Evolutionary conservation across 805 yeast genomes (phyloP), one percentile per base, ranked within the genome.

Genomic region (Yarrowia alimentaria): DNA sequence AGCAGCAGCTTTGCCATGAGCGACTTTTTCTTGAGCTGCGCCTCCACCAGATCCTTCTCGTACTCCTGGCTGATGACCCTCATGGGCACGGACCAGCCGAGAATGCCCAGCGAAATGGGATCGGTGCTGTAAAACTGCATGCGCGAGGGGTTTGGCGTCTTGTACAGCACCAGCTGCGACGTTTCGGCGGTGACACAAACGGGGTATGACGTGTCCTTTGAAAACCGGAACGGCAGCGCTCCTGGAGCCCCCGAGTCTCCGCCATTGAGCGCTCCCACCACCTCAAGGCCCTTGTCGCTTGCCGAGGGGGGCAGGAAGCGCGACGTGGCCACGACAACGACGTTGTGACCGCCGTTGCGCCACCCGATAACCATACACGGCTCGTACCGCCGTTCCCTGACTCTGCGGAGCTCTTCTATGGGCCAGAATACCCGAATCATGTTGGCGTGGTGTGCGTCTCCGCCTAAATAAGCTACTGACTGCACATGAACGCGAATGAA

Each of bases 81-180:
- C 60, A 40, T 66, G 8, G 50, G 50, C 8, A 43, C 50, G n/a
- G 50, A 43, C 50, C 50, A 43, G 37, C 50, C 72, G 2, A 69
- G 66, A 11, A 75, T 62, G 12, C 81, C 83, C 8, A 89, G 72
- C 3, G 79, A 67, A 3, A 88, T 84, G 0, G 96, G 94, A n/a
- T 73, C 68, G 3, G 81, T 62, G 0, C 96, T 81, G 56, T 79
- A 83, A 62, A 85, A 87, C 57, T 89, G 95, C 72, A 90, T 73
- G 53, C 77, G 75, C 21, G 72, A 72, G 14, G 83, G 78, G 34
- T 76, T 74, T 0, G 97, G 97, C 1, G 93, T 83, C 19, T 76
- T 75, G 61, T 79, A 89, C n/a, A n/a, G n/a, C n/a, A n/a, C n/a
- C n/a, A n/a, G n/a, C n/a, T n/a, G n/a, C n/a, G n/a, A n/a, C n/a